Conservation (phyloP, 768 basidiomycete genomes). For the Paxillus rubicundulus region DNA sequence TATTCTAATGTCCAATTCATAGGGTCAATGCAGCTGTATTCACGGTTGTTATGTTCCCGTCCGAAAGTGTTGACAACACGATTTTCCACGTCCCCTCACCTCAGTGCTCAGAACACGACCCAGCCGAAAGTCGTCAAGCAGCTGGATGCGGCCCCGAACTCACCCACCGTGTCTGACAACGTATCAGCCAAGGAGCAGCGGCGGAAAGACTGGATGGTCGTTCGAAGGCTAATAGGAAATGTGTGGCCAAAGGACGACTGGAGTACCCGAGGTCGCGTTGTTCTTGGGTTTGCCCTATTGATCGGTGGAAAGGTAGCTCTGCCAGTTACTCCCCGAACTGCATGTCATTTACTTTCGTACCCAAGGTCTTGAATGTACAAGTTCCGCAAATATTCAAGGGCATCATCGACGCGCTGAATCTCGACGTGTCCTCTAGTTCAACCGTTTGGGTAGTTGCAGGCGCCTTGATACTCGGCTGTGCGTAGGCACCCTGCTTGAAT, state of each 20-base stretch:
- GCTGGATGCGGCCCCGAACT: background rate
- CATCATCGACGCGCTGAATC: conserved; percentile 86
- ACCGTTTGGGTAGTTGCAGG: conserved; percentile 93
- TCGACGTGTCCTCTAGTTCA: conserved; percentile 67
- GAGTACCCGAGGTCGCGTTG: conserved; percentile 76
- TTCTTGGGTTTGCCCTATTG: conserved; percentile 78
- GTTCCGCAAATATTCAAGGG: conserved; percentile 96
- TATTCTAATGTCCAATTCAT: background rate
- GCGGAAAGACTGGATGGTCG: conserved; percentile 81
- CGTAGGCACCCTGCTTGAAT: conserved; percentile 30
- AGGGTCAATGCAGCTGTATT: conserved; percentile 6
- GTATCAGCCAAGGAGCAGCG: conserved; percentile 50
- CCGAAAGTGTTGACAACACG: background rate
- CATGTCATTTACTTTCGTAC: background rate
- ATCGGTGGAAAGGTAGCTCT: conserved; percentile 77
- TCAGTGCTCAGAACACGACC: conserved; percentile 4
- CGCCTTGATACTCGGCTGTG: conserved; percentile 88
- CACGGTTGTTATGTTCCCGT: conserved; percentile 3
- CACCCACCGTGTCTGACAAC: conserved; percentile 7
- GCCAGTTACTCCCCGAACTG: background rate
- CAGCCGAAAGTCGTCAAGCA: background rate
- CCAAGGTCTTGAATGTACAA: conserved; percentile 90
- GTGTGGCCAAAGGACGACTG: conserved; percentile 92
- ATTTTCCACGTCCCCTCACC: conserved; percentile 19
- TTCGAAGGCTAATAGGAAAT: conserved; percentile 77